A percentile compares a stretch with the other conserved stretches of the same genome.
phyloP scores from a whole-genome alignment of 345 rosid genomes.

The Eucalyptus erythrocorys region DNA sequence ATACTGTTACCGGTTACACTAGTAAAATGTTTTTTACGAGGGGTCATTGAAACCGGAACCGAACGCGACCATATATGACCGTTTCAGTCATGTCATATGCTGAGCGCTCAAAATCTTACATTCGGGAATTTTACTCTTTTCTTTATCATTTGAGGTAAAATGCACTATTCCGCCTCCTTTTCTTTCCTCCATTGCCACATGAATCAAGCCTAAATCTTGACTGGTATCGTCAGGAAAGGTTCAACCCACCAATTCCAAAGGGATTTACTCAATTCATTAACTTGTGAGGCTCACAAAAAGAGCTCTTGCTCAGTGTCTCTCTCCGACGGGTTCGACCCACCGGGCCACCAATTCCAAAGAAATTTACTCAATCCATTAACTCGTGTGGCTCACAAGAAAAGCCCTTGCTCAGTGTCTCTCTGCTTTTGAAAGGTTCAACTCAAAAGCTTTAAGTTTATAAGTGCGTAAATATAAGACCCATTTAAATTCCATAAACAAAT shows the following conservation, averaged over 20 bases:
- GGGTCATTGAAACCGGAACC: neutral
- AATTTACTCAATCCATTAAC: neutral
- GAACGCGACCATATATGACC: neutral
- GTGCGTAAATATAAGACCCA: fast-evolving
- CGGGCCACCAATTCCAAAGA: neutral
- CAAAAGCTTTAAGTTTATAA: neutral
- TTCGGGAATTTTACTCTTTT: neutral
- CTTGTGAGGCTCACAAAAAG: neutral
- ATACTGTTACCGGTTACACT: neutral
- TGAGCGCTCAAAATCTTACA: neutral
- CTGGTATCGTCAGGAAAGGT: fast-evolving
- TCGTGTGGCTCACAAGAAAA: neutral
- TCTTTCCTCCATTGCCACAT: neutral
- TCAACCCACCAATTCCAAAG: neutral
- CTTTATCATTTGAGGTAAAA: neutral
- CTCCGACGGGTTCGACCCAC: too few species aligned
- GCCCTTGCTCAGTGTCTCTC: neutral
- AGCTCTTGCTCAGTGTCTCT: neutral
- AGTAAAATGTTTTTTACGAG: neutral
- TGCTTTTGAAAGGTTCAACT: neutral
- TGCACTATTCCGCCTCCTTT: neutral
- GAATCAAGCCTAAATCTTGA: neutral
- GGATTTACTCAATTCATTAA: neutral
- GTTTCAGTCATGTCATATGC: fast-evolving
- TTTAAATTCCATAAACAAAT: too few species aligned